Conservation (phyloP, 108 stramenopile species). For the Pelagomonas calceolata region DNA sequence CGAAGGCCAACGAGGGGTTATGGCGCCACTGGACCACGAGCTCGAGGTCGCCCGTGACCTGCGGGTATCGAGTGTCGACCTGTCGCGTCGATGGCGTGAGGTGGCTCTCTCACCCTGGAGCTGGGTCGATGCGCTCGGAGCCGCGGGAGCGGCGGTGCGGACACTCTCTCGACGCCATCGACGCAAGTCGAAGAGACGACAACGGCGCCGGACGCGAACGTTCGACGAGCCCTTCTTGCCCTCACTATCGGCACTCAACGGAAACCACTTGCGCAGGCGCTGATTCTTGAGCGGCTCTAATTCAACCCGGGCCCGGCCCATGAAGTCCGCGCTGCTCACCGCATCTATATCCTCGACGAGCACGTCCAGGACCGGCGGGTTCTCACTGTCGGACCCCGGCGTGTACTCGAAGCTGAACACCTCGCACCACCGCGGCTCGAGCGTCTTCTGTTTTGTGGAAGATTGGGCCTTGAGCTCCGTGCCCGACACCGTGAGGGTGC, state of each 20-base stretch:
- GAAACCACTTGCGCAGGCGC: conserved; percentile 5
- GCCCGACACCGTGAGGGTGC: conserved; percentile 1
- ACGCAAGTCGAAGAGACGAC: too few relatives aligned
- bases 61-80: too few relatives aligned
- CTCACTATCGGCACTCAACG: conserved; percentile 1
- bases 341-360: conserved; percentile 9
- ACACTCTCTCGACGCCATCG: too few relatives aligned
- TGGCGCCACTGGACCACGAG: background rate
- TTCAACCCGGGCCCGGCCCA: conserved; percentile 1
- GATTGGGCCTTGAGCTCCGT: background rate
- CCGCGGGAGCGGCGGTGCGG: too few relatives aligned
- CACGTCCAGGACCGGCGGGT: background rate
- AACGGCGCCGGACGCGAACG: too few relatives aligned
- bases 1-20: background rate
- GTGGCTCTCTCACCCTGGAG: too few relatives aligned
- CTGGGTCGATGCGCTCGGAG: too few relatives aligned
- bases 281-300: background rate
- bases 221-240: background rate
- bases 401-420: background rate
- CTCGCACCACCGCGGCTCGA: background rate
- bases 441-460: background rate
- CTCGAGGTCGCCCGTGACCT: background rate
- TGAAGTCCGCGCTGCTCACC: conserved; percentile 4
- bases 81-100: too few relatives aligned
- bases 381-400: background rate